Conservation (phyloP, 2,329 filamentous ascomycete genomes). For the Triangularia verruculosa region DNA sequence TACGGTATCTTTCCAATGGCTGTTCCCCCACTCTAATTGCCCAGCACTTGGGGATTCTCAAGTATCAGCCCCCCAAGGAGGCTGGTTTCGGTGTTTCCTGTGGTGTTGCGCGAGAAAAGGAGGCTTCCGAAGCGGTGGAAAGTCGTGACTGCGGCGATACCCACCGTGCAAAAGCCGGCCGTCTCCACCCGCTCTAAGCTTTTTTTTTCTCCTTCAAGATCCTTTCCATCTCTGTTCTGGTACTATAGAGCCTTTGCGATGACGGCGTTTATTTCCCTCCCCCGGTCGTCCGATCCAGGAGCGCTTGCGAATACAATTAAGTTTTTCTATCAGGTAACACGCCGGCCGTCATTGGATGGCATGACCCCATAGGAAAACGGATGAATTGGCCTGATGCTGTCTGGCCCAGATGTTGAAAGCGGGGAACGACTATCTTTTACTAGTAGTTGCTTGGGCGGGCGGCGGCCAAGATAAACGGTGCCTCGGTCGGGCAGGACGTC, state of each 20-base stretch:
- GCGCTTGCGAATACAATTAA: not conserved
- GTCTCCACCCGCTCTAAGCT: slow-evolving; percentile 1
- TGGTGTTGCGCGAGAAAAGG: not conserved
- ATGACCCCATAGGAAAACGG: not conserved
- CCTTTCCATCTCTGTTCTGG: not conserved
- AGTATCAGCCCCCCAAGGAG: not conserved
- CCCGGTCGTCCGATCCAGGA: not conserved
- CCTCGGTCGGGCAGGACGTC: not conserved
- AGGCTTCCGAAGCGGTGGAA: not conserved
- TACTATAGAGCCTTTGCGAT: not conserved
- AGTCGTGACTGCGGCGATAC: slow-evolving; percentile 6
- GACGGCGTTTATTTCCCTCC: not conserved
- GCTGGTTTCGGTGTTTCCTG: not conserved
- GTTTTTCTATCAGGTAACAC: slow-evolving; percentile 12
- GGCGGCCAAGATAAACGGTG: not conserved
- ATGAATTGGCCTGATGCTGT: not conserved
- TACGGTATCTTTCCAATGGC: not conserved
- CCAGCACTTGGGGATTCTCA: not conserved
- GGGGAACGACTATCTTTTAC: slow-evolving; percentile 6
- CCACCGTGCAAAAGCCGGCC: slow-evolving; percentile 3
- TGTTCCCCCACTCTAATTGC: not conserved
- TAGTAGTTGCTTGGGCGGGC: not conserved
- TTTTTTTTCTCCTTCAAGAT: not conserved
- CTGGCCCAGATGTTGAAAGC: not conserved
- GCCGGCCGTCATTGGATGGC: not conserved